These are phyloP conservation scores for Auricularia cornea DNA, from an alignment of 768 basidiomycete genomes.

Conservation along the genomic window DNA sequence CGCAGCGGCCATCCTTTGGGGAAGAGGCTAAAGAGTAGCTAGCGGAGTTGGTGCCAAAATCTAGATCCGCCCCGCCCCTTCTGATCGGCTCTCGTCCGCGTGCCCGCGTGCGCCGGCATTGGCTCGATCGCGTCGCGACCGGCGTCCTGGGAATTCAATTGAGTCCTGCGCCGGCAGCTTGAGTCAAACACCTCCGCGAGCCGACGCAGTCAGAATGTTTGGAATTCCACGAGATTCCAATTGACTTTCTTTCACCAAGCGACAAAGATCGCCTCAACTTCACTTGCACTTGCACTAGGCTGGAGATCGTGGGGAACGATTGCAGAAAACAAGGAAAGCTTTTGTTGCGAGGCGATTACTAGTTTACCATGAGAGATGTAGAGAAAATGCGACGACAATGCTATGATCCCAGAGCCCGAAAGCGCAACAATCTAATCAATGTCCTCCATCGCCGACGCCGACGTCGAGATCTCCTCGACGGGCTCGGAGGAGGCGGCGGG, in stretches of 20 bases:
- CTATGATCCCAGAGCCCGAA: neutral
- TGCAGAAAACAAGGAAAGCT: neutral
- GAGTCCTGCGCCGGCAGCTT: neutral
- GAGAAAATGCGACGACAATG: constrained; percentile 13
- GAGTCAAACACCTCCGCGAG: neutral
- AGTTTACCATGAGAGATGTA: constrained; percentile 15
- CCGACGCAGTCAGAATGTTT: neutral
- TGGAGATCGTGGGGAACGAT: too few species aligned
- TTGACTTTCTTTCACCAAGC: neutral
- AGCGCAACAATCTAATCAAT: constrained; percentile 53
- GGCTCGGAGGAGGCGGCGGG: constrained; percentile 39
- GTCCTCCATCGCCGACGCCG: constrained; percentile 92
- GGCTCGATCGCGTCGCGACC: neutral
- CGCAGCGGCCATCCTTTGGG: neutral
- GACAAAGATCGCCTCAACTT: neutral
- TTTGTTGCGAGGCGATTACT: neutral
- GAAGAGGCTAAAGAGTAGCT: neutral
- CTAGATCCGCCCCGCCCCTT: neutral
- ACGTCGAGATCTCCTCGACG: constrained; percentile 40
- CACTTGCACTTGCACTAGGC: neutral
- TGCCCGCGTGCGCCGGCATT: neutral
- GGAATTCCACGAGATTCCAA: neutral
- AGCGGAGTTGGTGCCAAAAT: neutral
- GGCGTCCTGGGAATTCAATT: neutral
- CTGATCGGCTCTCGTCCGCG: neutral